phyloP scores from a whole-genome alignment of 2,329 filamentous ascomycete species.

The Microdochium paspali region DNA sequence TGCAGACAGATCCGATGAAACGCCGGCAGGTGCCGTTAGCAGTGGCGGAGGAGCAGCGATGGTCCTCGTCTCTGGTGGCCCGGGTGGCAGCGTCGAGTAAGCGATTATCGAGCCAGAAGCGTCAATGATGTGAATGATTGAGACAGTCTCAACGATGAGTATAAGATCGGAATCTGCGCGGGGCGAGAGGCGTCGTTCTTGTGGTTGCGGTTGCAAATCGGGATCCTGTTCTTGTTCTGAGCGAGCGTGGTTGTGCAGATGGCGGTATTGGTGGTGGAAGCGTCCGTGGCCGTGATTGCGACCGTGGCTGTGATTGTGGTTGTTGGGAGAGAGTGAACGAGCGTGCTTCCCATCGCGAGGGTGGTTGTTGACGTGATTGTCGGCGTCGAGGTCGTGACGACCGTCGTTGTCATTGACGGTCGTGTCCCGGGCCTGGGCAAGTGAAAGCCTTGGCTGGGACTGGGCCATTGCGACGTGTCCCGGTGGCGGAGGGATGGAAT shows the following conservation, averaged over 20 bases:
- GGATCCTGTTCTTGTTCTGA: slow-evolving; percentile 12
- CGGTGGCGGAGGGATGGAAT: slow-evolving; percentile 26
- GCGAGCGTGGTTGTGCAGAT: slow-evolving; percentile 12
- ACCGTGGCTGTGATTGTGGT: slow-evolving; percentile 10
- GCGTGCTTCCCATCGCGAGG: not conserved
- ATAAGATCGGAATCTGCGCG: slow-evolving; percentile 13
- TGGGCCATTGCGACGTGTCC: slow-evolving; percentile 29
- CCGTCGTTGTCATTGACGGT: slow-evolving; percentile 20
- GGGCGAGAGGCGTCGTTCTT: slow-evolving; percentile 15
- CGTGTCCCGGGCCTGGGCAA: slow-evolving; percentile 33
- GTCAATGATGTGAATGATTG: slow-evolving; percentile 44
- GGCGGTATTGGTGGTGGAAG: not conserved
- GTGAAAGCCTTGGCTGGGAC: slow-evolving; percentile 35
- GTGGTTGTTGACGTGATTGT: not conserved
- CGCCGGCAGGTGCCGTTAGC: not conserved
- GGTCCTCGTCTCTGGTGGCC: slow-evolving; percentile 26
- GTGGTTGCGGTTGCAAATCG: no score
- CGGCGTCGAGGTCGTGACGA: slow-evolving; percentile 22
- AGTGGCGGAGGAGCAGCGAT: slow-evolving; percentile 19
- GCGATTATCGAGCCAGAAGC: slow-evolving; percentile 32
- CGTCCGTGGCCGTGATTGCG: slow-evolving; percentile 8
- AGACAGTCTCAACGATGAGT: slow-evolving; percentile 45
- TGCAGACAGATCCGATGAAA: no score
- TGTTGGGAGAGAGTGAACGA: not conserved
- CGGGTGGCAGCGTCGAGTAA: slow-evolving; percentile 28